phyloP scores from a whole-genome alignment of 148 eudicot species.

The Limonium bicolor region DNA sequence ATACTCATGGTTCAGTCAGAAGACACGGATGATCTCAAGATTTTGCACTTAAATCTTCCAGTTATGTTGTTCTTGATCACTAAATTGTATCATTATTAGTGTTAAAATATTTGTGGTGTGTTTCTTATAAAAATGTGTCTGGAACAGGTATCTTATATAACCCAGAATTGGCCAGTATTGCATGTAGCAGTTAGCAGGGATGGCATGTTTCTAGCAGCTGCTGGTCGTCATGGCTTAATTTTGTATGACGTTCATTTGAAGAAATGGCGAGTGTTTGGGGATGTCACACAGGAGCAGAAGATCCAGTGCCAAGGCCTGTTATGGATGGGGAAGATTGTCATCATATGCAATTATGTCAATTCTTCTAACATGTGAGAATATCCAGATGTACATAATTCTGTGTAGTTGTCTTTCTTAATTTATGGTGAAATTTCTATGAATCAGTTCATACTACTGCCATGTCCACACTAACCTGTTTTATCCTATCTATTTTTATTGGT shows the following conservation, averaged over 20 bases:
- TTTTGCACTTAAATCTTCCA: conserved; percentile 97
- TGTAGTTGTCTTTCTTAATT: conserved; percentile 3
- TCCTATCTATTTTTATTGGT: not conserved
- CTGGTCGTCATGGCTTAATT: conserved; percentile 88
- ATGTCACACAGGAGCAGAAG: conserved; percentile 87
- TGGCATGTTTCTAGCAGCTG: conserved; percentile 91
- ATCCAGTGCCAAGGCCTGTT: conserved; percentile 96
- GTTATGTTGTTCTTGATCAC: conserved; percentile 50
- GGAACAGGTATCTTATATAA: conserved; percentile 77
- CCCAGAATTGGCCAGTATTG: conserved; percentile 91
- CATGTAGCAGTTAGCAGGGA: conserved; percentile 90
- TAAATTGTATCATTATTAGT: not conserved
- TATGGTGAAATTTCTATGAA: not conserved
- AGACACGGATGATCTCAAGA: conserved; percentile 89
- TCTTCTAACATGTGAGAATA: conserved; percentile 61
- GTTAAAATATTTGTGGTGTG: conserved; percentile 11
- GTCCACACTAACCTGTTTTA: not conserved
- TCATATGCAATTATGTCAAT: conserved; percentile 80
- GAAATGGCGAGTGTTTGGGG: conserved; percentile 95
- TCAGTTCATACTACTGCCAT: not conserved
- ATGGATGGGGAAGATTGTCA: conserved; percentile 95
- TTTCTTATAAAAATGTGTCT: conserved; percentile 5
- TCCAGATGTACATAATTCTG: conserved; percentile 4
- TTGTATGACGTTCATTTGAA: conserved; percentile 72
- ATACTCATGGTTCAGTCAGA: conserved; percentile 91